phyloP scores from a whole-genome alignment of 345 rosid genomes.

The Combretum micranthum region DNA sequence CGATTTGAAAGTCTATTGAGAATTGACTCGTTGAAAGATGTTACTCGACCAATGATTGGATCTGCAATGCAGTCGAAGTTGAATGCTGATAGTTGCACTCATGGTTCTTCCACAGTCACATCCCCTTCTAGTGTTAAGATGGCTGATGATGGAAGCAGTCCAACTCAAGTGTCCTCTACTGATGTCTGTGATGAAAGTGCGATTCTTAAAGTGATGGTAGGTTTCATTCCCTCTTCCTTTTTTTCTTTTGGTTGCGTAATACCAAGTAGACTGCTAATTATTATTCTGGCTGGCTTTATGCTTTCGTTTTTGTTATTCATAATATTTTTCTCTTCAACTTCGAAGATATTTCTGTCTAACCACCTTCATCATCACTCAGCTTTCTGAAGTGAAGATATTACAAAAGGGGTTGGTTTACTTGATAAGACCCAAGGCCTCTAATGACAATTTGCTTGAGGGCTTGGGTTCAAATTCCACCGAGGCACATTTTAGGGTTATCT shows the following conservation, averaged over 20 bases:
- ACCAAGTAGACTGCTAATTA: too few relatives aligned
- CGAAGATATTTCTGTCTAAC: too few relatives aligned
- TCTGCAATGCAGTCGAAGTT: conserved; percentile 47
- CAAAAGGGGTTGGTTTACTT: too few relatives aligned
- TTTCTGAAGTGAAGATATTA: too few relatives aligned
- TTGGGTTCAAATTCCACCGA: too few relatives aligned
- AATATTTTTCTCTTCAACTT: too few relatives aligned
- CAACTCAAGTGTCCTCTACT: conserved; percentile 58
- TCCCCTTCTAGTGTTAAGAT: conserved; percentile 55
- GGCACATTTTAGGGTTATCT: too few relatives aligned
- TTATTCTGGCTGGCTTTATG: too few relatives aligned
- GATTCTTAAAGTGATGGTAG: conserved; percentile 93
- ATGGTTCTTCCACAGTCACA: conserved; percentile 71
- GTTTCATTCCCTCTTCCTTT: conserved; percentile 17
- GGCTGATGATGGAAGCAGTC: conserved; percentile 76
- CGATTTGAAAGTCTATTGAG: conserved; percentile 50
- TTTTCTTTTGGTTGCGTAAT: background rate
- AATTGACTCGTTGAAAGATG: conserved; percentile 73
- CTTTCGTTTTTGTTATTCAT: too few relatives aligned
- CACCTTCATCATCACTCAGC: too few relatives aligned
- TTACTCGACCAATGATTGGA: conserved; percentile 38
- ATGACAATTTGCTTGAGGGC: too few relatives aligned
- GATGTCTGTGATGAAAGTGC: conserved; percentile 82
- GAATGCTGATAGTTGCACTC: conserved; percentile 55
- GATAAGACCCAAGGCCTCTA: too few relatives aligned